phyloP scores from a whole-genome alignment of 1,284 basidiomycete species.

The Microbotryum saponariae region DNA sequence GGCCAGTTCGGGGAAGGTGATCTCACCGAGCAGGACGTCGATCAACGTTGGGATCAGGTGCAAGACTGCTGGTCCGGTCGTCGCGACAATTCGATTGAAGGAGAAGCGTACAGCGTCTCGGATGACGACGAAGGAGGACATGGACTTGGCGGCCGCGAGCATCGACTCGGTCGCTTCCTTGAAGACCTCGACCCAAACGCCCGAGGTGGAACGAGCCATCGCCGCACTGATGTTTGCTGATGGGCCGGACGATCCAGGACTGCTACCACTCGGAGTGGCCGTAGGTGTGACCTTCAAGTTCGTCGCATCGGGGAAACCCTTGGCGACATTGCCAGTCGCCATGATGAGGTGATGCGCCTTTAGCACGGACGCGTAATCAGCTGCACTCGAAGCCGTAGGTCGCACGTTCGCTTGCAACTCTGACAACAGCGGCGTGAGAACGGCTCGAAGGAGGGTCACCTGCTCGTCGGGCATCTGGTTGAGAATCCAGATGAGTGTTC shows the following conservation, averaged over 20 bases:
- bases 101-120: constrained; percentile 89
- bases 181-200: constrained; percentile 72
- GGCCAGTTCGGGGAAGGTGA: constrained; percentile 82
- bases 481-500: constrained; percentile 71
- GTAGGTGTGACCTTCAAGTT: too few relatives aligned
- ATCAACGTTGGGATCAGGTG: constrained; percentile 71
- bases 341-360: constrained; percentile 93
- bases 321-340: constrained; percentile 88
- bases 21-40: constrained; percentile 77
- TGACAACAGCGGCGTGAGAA: constrained; percentile 41
- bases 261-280: constrained; percentile 50
- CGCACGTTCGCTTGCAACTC: constrained; percentile 51
- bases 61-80: constrained; percentile 69
- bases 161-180: constrained; percentile 81
- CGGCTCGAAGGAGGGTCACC: constrained; percentile 56
- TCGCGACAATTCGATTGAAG: constrained; percentile 85
- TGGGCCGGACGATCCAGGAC: constrained; percentile 41
- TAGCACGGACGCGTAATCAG: constrained; percentile 65
- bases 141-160: constrained; percentile 73
- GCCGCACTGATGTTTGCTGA: too few relatives aligned
- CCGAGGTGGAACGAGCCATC: constrained; percentile 54
- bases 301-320: constrained; percentile 71
- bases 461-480: constrained; percentile 60
- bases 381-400: constrained; percentile 52
- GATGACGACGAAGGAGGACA: constrained; percentile 80